These are phyloP conservation scores for Verticillium dahliae DNA, from an alignment of 2,329 filamentous ascomycete species.

Conservation along the genomic window DNA sequence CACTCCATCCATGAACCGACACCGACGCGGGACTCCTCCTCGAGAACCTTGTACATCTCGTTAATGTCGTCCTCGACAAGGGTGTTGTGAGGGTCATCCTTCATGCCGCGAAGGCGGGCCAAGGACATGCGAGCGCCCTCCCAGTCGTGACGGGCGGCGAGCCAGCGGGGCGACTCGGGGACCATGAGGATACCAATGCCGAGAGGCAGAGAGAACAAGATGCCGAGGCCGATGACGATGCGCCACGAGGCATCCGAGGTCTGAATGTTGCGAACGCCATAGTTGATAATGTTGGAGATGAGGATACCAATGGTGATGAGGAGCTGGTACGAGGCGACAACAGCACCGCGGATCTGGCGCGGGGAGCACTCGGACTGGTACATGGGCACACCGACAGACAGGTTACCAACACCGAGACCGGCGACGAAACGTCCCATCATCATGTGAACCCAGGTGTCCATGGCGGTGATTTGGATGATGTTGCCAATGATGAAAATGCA, in stretches of 20 bases:
- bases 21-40: slow-evolving; percentile 36
- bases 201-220: slow-evolving; percentile 44
- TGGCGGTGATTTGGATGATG: slow-evolving; percentile 57
- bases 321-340: slow-evolving; percentile 66
- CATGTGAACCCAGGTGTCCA: slow-evolving; percentile 55
- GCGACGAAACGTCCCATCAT: slow-evolving; percentile 60
- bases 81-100: slow-evolving; percentile 34
- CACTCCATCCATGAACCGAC: slow-evolving; percentile 51
- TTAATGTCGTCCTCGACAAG: slow-evolving; percentile 44
- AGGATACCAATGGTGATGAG: slow-evolving; percentile 68
- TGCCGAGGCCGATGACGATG: slow-evolving; percentile 52
- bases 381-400: slow-evolving; percentile 61
- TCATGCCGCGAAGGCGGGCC: slow-evolving; percentile 44
- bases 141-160: slow-evolving; percentile 40
- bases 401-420: slow-evolving; percentile 60
- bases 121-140: slow-evolving; percentile 43
- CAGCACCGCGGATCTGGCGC: slow-evolving; percentile 54
- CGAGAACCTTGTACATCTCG: slow-evolving; percentile 43
- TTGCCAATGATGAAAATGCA: slow-evolving; percentile 58
- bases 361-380: slow-evolving; percentile 61
- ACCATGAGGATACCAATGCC: slow-evolving; percentile 45
- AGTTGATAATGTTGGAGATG: slow-evolving; percentile 48
- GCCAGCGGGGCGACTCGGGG: slow-evolving; percentile 52
- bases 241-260: slow-evolving; percentile 47
- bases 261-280: slow-evolving; percentile 37